Percentiles rank a stretch among this genome's conserved stretches.
These are phyloP conservation scores for Macrolepiota fuliginosa DNA, from an alignment of 768 basidiomycete genomes.

Conservation along the genomic window DNA sequence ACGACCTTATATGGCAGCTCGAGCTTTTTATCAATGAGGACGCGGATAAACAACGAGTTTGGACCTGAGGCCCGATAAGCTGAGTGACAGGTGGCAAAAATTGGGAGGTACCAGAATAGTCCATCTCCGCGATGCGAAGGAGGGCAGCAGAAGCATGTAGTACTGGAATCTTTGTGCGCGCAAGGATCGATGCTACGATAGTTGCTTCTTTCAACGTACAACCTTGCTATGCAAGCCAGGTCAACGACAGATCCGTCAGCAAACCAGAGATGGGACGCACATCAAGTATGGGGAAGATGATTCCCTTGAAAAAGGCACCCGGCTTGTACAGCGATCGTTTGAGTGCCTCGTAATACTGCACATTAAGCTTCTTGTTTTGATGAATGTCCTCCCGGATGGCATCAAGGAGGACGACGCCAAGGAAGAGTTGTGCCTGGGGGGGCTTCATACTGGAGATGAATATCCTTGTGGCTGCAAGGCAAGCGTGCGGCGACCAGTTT, in stretches of 20 bases:
- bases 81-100: background rate
- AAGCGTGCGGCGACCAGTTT: slow-evolving; percentile 95
- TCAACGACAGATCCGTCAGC: background rate
- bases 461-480: slow-evolving; percentile 89
- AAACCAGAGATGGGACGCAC: slow-evolving; percentile 40
- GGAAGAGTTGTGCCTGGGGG: slow-evolving; percentile 86
- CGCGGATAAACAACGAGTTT: slow-evolving; percentile 95
- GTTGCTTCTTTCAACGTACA: slow-evolving; percentile 94
- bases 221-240: slow-evolving; percentile 42
- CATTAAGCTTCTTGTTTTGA: slow-evolving; percentile 83
- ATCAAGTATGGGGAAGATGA: slow-evolving; percentile 93
- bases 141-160: slow-evolving; percentile 95
- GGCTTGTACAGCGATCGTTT: slow-evolving; percentile 95
- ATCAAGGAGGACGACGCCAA: slow-evolving; percentile 88
- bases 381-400: slow-evolving; percentile 87
- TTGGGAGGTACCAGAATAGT: slow-evolving; percentile 70
- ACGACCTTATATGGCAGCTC: slow-evolving; percentile 97
- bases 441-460: slow-evolving; percentile 98
- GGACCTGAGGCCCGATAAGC: slow-evolving; percentile 49
- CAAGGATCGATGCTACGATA: slow-evolving; percentile 87
- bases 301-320: slow-evolving; percentile 96
- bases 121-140: slow-evolving; percentile 92
- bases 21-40: slow-evolving; percentile 96
- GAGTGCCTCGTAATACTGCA: slow-evolving; percentile 92
- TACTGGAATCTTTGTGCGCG: slow-evolving; percentile 92